Percentiles rank a stretch among this genome's conserved stretches.
These are phyloP conservation scores for Malus domestica DNA, from an alignment of 306 rosid species.

Conservation along the genomic window DNA sequence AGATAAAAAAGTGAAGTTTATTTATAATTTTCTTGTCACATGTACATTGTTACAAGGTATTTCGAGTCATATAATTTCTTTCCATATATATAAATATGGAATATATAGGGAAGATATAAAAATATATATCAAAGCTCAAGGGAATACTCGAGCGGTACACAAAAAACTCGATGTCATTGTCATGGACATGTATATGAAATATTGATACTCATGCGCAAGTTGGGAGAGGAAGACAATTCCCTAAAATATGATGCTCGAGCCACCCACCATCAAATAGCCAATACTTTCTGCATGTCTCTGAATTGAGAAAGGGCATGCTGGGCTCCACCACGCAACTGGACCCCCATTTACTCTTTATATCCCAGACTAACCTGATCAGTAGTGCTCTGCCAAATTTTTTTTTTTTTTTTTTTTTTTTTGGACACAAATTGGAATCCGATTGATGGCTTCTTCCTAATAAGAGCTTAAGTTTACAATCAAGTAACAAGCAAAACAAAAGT, in stretches of 20 bases:
- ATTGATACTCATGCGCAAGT: neutral
- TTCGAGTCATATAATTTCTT: too few species aligned
- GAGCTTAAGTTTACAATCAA: too few species aligned
- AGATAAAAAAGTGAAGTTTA: too few species aligned
- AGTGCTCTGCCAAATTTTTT: conserved; percentile 42
- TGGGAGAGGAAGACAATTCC: conserved; percentile 6
- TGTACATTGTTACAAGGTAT: too few species aligned
- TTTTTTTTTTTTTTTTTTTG: conserved; percentile 20
- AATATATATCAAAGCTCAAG: neutral
- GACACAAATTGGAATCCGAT: conserved; percentile 77
- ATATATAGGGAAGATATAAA: neutral
- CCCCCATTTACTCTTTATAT: conserved; percentile 43
- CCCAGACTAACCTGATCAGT: neutral
- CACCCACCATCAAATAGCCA: conserved; percentile 36
- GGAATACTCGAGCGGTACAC: neutral
- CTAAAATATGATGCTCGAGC: conserved; percentile 32
- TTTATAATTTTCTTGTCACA: too few species aligned
- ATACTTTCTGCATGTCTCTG: conserved; percentile 26
- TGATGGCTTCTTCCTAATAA: conserved; percentile 51
- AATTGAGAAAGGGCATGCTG: conserved; percentile 31
- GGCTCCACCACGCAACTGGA: conserved; percentile 23
- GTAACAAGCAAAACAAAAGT: too few species aligned
- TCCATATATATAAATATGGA: neutral
- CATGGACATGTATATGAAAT: neutral
- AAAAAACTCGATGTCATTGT: neutral